These are phyloP conservation scores for Coriaria nepalensis DNA, from an alignment of 306 rosid genomes.

Conservation along the genomic window DNA sequence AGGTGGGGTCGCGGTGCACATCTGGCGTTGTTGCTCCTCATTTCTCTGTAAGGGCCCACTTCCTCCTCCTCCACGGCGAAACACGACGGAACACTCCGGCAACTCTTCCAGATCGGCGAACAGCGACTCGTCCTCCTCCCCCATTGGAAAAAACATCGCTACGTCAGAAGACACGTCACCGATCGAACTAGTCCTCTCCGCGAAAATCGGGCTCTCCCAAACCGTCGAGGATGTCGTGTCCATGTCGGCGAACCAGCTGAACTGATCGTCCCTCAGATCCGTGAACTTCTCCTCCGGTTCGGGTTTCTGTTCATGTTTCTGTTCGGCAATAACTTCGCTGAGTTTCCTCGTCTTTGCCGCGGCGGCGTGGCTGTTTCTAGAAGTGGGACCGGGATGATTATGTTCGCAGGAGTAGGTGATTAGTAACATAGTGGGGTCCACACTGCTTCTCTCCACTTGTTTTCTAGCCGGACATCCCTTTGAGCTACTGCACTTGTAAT, in stretches of 20 bases:
- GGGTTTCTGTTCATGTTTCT: constrained; percentile 7
- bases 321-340: background rate
- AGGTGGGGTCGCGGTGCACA: constrained; percentile 1
- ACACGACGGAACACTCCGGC: constrained; percentile 71
- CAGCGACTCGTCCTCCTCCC: constrained; percentile 73
- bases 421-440: constrained; percentile 78
- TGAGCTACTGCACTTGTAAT: constrained; percentile 33
- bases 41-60: background rate
- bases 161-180: constrained; percentile 3
- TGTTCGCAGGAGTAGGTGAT: constrained; percentile 82
- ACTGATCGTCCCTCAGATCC: constrained; percentile 34
- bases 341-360: background rate
- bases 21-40: constrained; percentile 8
- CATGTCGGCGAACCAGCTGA: constrained; percentile 67
- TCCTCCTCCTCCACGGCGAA: constrained; percentile 29
- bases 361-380: constrained; percentile 30
- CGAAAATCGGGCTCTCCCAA: constrained; percentile 45
- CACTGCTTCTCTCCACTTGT: constrained; percentile 76
- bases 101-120: constrained; percentile 87
- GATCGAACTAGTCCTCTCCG: constrained; percentile 11
- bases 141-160: constrained; percentile 48
- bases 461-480: constrained; percentile 96
- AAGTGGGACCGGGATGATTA: constrained; percentile 72
- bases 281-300: constrained; percentile 22
- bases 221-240: constrained; percentile 41